Evolutionary conservation across 371 early-diverging fungal species (phyloP), one percentile per base, ranked within the genome.

Genomic region (Mucor lusitanicus): DNA sequence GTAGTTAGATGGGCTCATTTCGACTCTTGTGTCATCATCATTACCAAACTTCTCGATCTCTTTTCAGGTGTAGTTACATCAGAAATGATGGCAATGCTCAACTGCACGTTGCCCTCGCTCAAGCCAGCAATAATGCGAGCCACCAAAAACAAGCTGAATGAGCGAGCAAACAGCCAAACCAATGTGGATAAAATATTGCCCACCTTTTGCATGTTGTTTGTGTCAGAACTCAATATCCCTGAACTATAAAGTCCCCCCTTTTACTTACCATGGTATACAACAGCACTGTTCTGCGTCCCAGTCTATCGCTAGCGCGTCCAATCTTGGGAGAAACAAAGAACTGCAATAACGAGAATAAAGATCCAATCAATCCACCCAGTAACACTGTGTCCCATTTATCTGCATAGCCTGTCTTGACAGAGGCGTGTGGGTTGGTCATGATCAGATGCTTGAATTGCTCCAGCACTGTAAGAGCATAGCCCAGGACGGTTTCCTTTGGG

Each of bases 91-190:
- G 97, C 96, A 54, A 92, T 92, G 11, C 96, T 94, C 48, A 99
- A 85, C 73, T 99, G 99, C 8, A 97, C 95, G 70, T 99, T 99
- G 53, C 97, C 99, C 75, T 99, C 98, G 44, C 94, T 94, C 54
- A 98, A 77, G 4, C 99, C 99, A 13, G 94, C 97, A 30, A 99
- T 86, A 32, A 97, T 71, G 7, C 98, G 87, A n/a, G 97, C 91
- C 6, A 91, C 64, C 30, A 98, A 81, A 71, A 99, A 98, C 48
- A 87, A 72, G 30, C 85, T 80, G 70, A 99, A 99, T 12, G 91
- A 85, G 39, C 82, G 77, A 5, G 96, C 90, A 70, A 95, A 91
- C 30, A 94, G 77, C 99, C 99, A 98, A 19, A 97, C 70, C 3
- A 88, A 69, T 62, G 94, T 93, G 27, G 95, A 94, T 11, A 91